Evolutionary conservation across 257 asterid genomes (phyloP), one percentile per base, ranked within the genome.

Genomic region (Striga asiatica): DNA sequence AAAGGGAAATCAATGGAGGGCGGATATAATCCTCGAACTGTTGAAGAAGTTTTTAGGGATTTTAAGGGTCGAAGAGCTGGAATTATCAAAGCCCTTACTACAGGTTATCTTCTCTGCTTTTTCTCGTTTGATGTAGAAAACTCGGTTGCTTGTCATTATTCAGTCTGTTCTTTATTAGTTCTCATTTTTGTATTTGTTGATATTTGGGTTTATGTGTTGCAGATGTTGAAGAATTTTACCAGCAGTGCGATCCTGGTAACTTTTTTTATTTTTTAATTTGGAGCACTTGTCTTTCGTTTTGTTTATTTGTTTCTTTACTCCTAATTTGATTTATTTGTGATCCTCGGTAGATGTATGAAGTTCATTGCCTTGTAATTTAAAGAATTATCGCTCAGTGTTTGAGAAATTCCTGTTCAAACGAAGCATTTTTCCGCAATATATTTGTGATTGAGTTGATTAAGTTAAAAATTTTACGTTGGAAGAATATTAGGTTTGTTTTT

Each of bases 141-240:
- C n/a, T n/a, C n/a, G n/a, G n/a, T n/a, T n/a, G n/a, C n/a, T n/a
- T 37, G 12, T 24, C 20, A 50, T 52, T 51, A 17, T 21, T n/a
- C n/a, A 23, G 1, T 32, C 8, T 7, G 39, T 18, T 12, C 45
- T 19, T 20, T 59, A n/a, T n/a, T n/a, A n/a, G n/a, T 48, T 16
- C 48, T 18, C 17, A 1, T 24, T 31, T 13, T 6, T 27, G n/a
- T n/a, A 2, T 60, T 27, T 58, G 7, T 31, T 54, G 42, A 72
- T 62, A 57, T 41, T 45, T 7, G 38, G 22, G 54, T 19, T 58
- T 67, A 21, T 19, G 38, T 47, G 41, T 67, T 64, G 61, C 80
- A 81, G 91, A 81, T 62, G 78, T 69, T 58, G 83, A 81, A 31
- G 85, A 81, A 43, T 78, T 81, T 54, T 78, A 60, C 69, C 83